Evolutionary conservation across 805 yeast genomes (phyloP).

Genomic region (Kuraishia ogatae): DNA sequence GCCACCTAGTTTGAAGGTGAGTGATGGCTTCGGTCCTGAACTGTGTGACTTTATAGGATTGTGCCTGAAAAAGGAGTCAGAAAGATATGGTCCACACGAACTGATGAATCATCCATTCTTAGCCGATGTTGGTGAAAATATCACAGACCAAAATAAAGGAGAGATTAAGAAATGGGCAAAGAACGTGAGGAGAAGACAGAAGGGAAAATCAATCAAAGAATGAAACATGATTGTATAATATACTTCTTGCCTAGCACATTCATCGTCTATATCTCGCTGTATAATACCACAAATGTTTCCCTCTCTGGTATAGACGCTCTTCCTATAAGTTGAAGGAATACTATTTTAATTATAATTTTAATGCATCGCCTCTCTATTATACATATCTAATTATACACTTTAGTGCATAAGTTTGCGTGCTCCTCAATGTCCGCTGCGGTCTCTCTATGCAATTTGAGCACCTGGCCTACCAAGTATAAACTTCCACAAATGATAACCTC

Average conservation of each 20-base stretch:
- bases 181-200: constrained; percentile 26
- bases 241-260: not conserved
- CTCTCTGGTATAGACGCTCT: not conserved
- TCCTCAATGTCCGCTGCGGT: not conserved
- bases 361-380: not conserved
- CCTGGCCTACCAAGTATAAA: constrained; percentile 55
- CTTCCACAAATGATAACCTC: constrained; percentile 58
- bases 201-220: constrained; percentile 20
- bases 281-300: not conserved
- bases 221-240: not conserved
- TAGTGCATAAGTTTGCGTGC: not conserved
- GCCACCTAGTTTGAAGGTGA: constrained; percentile 58
- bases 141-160: constrained; percentile 19
- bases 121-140: constrained; percentile 17
- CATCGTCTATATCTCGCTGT: not conserved
- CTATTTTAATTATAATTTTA: not conserved
- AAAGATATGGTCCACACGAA: constrained; percentile 68
- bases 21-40: constrained; percentile 35
- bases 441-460: constrained; percentile 26
- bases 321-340: not conserved
- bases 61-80: constrained; percentile 69
- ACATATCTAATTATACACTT: not conserved
- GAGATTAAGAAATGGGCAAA: constrained; percentile 26
- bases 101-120: constrained; percentile 35
- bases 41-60: constrained; percentile 63